Evolutionary conservation across 2,329 filamentous ascomycete species (phyloP), one percentile per base, ranked within the genome.

Genomic region (Cyclaneusma minus): DNA sequence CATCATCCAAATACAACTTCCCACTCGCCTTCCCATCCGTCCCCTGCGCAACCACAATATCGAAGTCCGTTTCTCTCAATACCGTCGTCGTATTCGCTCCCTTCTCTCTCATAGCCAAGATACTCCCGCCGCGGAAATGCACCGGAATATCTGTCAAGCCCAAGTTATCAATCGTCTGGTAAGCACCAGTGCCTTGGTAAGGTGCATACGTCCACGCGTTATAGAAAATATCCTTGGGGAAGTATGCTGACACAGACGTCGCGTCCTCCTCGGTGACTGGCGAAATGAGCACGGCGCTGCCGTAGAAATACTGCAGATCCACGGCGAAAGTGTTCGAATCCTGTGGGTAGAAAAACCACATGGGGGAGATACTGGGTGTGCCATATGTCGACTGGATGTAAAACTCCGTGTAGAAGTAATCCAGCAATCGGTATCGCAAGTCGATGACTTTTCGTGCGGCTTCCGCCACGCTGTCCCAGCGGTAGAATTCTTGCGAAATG

Each of bases 371-470:
- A 35, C 72, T 56, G 0, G 80, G 77, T 2, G 60, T 62, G 17
- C 80, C 80, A 22, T 64, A 62, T 11, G 56, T 41, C 16, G 59
- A 63, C 45, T 80, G 66, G 30, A 54, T 51, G 43, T 72, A 57
- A 38, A 83, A 58, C 1, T 71, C 68, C 1, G 79, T 84, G 56
- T 87, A 85, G 32, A 81, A 60, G 52, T 85, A 85, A 41, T 84
- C 79, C 8, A 85, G 58, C n/a, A 85, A 57, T 16, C 66, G 62
- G 53, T 85, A 85, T n/a, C 80, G 65, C 24, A 72, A 70, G 16
- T 64, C 63, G 39, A 85, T 82, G 11, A 71, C 75, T 31, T 68
- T 73, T 29, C 62, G 64, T 0, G 76, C 76, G 0, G 75, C 72
- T 6, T 61, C 52, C 0, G 75, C 58, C 4, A 80, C 75, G 2